These are phyloP conservation scores for Silene conica DNA, from an alignment of 148 eudicot genomes.

Conservation along the genomic window DNA sequence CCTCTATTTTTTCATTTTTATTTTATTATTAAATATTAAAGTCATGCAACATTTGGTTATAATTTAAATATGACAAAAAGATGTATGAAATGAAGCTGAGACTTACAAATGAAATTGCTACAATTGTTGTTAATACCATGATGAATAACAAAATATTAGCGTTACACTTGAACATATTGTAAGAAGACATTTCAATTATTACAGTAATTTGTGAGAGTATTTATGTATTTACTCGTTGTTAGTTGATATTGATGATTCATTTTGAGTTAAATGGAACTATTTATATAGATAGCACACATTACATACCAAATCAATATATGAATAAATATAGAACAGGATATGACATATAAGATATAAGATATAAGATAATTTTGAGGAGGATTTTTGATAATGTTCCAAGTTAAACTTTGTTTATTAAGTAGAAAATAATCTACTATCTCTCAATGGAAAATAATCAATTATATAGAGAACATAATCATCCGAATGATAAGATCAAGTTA, in stretches of 20 bases:
- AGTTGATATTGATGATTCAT: not conserved
- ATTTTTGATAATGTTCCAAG: not conserved
- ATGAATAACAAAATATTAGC: not conserved
- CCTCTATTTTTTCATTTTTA: no score
- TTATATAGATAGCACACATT: not conserved
- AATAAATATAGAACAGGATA: no score
- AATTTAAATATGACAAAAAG: no score
- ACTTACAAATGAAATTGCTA: not conserved
- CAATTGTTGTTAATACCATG: not conserved
- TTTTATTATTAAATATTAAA: no score
- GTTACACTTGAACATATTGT: not conserved
- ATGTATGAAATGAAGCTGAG: not conserved
- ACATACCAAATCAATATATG: not conserved
- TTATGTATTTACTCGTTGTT: not conserved
- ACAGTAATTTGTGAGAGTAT: not conserved
- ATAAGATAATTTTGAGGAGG: not conserved
- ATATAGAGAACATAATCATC: not conserved
- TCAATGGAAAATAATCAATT: not conserved
- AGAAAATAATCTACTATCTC: no score
- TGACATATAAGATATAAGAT: not conserved
- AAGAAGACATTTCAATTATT: not conserved
- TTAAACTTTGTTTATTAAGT: no score
- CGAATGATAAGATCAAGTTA: not conserved
- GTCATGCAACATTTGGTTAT: no score
- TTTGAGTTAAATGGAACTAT: not conserved